phyloP scores from a whole-genome alignment of 2,329 filamentous ascomycete species.

The Microdochium bolleyi region DNA sequence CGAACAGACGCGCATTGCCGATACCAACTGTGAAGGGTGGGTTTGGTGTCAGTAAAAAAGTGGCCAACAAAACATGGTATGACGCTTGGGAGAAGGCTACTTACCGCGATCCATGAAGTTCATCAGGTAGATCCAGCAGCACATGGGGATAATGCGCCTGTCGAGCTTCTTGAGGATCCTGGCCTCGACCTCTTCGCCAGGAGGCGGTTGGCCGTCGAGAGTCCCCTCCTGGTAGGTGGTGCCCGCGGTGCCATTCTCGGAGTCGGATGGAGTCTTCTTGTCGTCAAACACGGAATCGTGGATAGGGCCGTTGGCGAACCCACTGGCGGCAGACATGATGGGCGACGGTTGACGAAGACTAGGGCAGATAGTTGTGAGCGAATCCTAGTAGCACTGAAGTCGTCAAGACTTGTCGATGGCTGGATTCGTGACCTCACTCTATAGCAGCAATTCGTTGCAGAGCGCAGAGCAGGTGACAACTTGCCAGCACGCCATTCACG shows the following conservation, averaged over 20 bases:
- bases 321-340: neutral
- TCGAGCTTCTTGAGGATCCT: constrained; percentile 12
- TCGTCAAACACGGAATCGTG: neutral
- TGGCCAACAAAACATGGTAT: neutral
- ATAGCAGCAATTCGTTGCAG: too few species aligned
- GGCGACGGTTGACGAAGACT: neutral
- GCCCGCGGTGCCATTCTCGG: neutral
- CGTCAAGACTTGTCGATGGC: too few species aligned
- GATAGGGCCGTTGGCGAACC: neutral
- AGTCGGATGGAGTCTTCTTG: neutral
- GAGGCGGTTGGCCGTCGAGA: neutral
- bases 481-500: too few species aligned
- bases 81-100: neutral
- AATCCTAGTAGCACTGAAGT: neutral
- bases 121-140: constrained; percentile 48
- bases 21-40: constrained; percentile 35
- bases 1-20: constrained; percentile 55
- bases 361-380: neutral
- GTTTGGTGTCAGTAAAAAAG: neutral
- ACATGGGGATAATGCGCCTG: constrained; percentile 24
- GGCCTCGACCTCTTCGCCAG: neutral
- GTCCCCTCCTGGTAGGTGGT: neutral
- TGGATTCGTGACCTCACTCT: too few species aligned
- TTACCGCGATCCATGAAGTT: constrained; percentile 40
- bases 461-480: too few species aligned